These are phyloP conservation scores for Friedmanniomyces endolithicus DNA, from an alignment of 495 filamentous ascomycete species.

Conservation along the genomic window DNA sequence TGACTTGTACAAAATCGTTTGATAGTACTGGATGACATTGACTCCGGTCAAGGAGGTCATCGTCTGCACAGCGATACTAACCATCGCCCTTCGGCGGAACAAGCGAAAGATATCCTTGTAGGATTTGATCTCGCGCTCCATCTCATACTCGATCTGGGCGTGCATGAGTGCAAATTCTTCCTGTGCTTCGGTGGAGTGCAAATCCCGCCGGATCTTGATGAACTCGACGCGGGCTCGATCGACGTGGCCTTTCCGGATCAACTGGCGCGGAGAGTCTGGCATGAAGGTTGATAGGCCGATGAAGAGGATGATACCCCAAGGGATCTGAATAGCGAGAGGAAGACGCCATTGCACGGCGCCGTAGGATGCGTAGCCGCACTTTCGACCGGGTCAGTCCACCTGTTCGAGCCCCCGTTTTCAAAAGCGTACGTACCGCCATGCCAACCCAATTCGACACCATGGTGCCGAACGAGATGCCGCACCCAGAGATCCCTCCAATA, in stretches of 20 bases:
- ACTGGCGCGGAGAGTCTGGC: constrained; percentile 46
- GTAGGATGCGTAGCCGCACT: constrained; percentile 43
- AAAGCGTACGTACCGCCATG: constrained; percentile 19
- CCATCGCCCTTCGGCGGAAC: constrained; percentile 40
- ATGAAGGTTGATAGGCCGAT: constrained; percentile 44
- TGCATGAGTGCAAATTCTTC: constrained; percentile 45
- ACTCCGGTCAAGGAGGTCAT: constrained; percentile 47
- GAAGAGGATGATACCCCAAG: constrained; percentile 47
- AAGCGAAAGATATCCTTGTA: constrained; percentile 41
- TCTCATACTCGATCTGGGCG: constrained; percentile 50
- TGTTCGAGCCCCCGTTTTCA: neutral
- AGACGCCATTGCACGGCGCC: constrained; percentile 45
- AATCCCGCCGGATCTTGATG: constrained; percentile 37
- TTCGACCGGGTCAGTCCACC: constrained; percentile 6
- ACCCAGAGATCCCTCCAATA: constrained; percentile 47
- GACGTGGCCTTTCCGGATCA: constrained; percentile 42
- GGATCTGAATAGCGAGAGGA: constrained; percentile 46
- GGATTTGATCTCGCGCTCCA: constrained; percentile 42
- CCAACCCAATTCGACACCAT: constrained; percentile 42
- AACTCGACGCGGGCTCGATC: constrained; percentile 41
- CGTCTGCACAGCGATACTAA: constrained; percentile 46
- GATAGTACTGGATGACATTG: constrained; percentile 40
- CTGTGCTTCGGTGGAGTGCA: constrained; percentile 36
- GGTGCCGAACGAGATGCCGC: constrained; percentile 46
- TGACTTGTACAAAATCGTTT: constrained; percentile 45